phyloP scores from a whole-genome alignment of 2,329 filamentous ascomycete genomes.

The Hypoxylon sp. region DNA sequence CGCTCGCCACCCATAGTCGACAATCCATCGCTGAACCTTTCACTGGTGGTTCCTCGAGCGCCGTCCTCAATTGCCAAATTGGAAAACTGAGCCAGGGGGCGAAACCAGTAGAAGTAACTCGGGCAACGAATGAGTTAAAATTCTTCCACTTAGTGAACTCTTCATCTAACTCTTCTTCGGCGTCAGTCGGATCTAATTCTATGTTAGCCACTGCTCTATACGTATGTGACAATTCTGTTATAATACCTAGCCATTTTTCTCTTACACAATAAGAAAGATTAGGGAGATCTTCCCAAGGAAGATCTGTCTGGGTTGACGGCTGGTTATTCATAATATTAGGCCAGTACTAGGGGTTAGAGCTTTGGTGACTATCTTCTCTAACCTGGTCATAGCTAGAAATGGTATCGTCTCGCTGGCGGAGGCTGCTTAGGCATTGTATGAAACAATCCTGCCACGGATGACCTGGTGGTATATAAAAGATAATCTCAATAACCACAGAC shows the following conservation, averaged over 20 bases:
- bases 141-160: slow-evolving; percentile 14
- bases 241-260: neutral
- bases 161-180: neutral
- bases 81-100: slow-evolving; percentile 10
- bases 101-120: slow-evolving; percentile 8
- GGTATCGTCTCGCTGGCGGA: neutral
- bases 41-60: slow-evolving; percentile 8
- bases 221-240: neutral
- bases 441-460: neutral
- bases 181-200: neutral
- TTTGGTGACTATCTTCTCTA: neutral
- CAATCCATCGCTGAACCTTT: neutral
- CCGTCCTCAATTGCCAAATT: slow-evolving; percentile 13
- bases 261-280: neutral
- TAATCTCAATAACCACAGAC: neutral
- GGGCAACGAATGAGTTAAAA: slow-evolving; percentile 22
- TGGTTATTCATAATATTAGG: neutral
- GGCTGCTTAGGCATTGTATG: neutral
- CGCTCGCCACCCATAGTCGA: neutral
- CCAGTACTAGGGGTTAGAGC: neutral
- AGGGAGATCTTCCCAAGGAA: neutral
- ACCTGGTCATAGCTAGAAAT: neutral
- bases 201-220: neutral
- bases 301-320: neutral
- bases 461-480: neutral